phyloP scores from a whole-genome alignment of 148 eudicot species.

The Euryodendron excelsum region DNA sequence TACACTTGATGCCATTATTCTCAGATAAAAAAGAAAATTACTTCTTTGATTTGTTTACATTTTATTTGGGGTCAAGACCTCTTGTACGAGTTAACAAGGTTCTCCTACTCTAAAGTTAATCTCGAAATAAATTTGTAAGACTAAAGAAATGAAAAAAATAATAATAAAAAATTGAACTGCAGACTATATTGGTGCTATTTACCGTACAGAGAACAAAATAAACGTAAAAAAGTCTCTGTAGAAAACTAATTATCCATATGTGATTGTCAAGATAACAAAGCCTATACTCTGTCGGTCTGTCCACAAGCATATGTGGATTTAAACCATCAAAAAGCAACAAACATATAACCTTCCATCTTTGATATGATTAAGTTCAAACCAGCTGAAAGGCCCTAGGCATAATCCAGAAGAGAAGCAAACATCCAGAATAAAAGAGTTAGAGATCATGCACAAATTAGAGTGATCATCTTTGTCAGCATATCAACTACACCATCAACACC shows the following conservation, averaged over 20 bases:
- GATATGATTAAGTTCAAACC: neutral
- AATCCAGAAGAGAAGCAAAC: neutral
- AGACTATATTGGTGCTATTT: neutral
- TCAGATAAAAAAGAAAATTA: neutral
- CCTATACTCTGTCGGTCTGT: too few relatives aligned
- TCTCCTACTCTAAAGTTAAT: neutral
- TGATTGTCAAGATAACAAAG: too few relatives aligned
- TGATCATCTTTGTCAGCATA: neutral
- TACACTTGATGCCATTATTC: neutral
- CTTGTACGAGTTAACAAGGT: neutral
- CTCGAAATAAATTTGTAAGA: too few relatives aligned
- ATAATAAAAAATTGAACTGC: neutral
- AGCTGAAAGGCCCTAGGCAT: neutral
- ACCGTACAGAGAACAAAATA: neutral
- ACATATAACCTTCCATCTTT: neutral
- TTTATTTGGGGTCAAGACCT: neutral
- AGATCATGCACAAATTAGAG: too few relatives aligned
- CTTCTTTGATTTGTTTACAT: neutral
- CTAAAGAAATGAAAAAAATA: neutral
- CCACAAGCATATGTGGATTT: too few relatives aligned
- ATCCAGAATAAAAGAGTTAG: neutral
- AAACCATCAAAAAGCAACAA: too few relatives aligned
- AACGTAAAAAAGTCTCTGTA: neutral
- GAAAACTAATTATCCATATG: too few relatives aligned
- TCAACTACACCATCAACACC: neutral